Evolutionary conservation across 306 rosid genomes (phyloP), one percentile per base, ranked within the genome.

Genomic region (Begonia masoniana): DNA sequence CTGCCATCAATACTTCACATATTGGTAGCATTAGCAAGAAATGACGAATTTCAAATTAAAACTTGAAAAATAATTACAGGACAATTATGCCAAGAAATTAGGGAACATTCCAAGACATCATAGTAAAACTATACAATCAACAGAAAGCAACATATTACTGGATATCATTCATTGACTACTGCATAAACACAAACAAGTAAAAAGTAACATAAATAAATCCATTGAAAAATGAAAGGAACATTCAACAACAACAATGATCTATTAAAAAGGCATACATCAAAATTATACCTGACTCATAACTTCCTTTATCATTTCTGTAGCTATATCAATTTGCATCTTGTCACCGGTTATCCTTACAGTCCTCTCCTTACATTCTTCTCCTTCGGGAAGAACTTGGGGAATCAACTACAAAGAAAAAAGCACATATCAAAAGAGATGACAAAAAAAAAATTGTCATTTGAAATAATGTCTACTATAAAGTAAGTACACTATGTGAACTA

Each of bases 371-470:
- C 95, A 89, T 54, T 80, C 91, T 59, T 82, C 96, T 39, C 97
- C 97, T 64, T 81, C 94, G 2, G 95, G 82, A 73, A 77, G 94
- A 75, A 85, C 92, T 75, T 85, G 97, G 63, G 97, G 97, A 57
- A 91, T 91, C 82, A 91, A 71, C 97, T 91, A 56, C 57, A 63
- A 57, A 56, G 57, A 26, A 21, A 23, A 10, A 52, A 60, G 48
- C 24, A 9, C 43, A 57, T 60, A n/a, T 15, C 61, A 78, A 62
- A n/a, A n/a, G n/a, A n/a, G n/a, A n/a, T n/a, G n/a, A n/a, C n/a
- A n/a, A n/a, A n/a, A n/a, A n/a, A n/a, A n/a, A 45, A 45, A 45
- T 2, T 2, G 49, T 45, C 4, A 23, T 50, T 12, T 52, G 50
- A 59, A n/a, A 15, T 52, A 23, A 43, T 14, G 39, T 21, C 47